A percentile compares a stretch with the other conserved stretches of the same genome.
Evolutionary conservation across 1,284 basidiomycete species (phyloP).

Genomic region (Ustilago esculenta): DNA sequence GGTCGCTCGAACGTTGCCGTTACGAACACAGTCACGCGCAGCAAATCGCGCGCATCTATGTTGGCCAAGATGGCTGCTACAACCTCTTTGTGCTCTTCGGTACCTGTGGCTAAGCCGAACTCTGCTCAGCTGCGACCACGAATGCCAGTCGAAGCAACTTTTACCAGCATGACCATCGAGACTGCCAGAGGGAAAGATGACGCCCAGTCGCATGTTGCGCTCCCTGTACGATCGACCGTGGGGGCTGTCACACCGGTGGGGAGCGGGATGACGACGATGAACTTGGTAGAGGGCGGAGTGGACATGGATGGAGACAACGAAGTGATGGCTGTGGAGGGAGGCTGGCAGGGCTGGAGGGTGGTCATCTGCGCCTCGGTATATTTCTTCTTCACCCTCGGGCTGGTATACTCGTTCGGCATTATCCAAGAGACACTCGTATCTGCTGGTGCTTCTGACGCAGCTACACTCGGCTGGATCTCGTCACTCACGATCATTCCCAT

Average conservation of each 20-base stretch:
- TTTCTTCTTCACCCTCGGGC: conserved; percentile 57
- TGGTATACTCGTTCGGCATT: conserved; percentile 65
- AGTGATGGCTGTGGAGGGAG: conserved; percentile 19
- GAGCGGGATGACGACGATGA: conserved; percentile 76
- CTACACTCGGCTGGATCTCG: conserved; percentile 65
- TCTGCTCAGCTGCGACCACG: conserved; percentile 21
- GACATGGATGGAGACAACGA: conserved; percentile 4
- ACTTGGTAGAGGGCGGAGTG: conserved; percentile 72
- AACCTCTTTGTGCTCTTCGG: not conserved
- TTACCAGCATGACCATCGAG: conserved; percentile 9
- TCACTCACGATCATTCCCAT: conserved; percentile 56
- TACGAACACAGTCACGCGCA: not conserved
- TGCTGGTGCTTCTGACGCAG: conserved; percentile 56
- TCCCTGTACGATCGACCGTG: not conserved
- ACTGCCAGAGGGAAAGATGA: not conserved
- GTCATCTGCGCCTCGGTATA: conserved; percentile 34
- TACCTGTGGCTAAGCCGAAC: conserved; percentile 9
- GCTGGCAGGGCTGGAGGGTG: conserved; percentile 25
- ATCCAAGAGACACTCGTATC: conserved; percentile 61
- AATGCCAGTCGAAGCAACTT: conserved; percentile 11
- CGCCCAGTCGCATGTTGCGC: not conserved
- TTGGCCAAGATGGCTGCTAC: not conserved
- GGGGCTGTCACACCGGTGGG: not conserved
- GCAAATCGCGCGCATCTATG: not conserved
- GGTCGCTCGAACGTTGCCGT: not conserved